Percentiles rank a stretch among this genome's conserved stretches.
Conservation (phyloP, 1,284 basidiomycete genomes). For the Ustilago shanxiensis region DNA sequence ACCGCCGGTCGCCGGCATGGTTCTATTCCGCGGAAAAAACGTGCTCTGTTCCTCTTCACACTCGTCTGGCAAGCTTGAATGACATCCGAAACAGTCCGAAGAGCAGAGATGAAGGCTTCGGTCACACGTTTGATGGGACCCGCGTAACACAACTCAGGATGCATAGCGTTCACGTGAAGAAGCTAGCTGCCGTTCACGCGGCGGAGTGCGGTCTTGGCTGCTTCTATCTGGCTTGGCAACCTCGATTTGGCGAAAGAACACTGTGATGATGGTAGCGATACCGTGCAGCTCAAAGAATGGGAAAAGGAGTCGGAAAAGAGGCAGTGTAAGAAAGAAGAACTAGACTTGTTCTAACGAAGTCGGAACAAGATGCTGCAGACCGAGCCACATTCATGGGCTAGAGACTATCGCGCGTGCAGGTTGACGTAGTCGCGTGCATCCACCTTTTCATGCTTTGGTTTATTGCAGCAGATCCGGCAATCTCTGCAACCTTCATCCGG, state of each 20-base stretch:
- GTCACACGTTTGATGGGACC: neutral
- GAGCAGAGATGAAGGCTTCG: neutral
- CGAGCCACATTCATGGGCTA: slow-evolving; percentile 7
- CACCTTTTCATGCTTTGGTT: neutral
- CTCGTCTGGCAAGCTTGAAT: no score
- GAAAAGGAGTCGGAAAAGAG: neutral
- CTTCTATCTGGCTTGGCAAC: no score
- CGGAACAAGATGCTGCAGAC: neutral
- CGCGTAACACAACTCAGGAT: neutral
- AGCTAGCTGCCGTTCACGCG: neutral
- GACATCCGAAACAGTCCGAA: neutral
- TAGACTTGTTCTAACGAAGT: neutral
- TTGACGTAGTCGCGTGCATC: slow-evolving; percentile 6
- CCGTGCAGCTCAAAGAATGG: neutral
- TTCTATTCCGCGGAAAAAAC: slow-evolving; percentile 1
- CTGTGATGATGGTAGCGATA: neutral
- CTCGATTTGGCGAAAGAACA: no score
- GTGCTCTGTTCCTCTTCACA: neutral
- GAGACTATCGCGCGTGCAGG: neutral
- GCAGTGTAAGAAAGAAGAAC: neutral
- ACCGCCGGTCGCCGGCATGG: slow-evolving; percentile 1
- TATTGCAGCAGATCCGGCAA: neutral
- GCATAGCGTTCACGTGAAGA: neutral
- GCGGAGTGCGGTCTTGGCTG: no score
- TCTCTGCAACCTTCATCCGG: neutral